Conservation (phyloP, 192 early-diverging fungal genomes). For the Backusella morwellensis region DNA sequence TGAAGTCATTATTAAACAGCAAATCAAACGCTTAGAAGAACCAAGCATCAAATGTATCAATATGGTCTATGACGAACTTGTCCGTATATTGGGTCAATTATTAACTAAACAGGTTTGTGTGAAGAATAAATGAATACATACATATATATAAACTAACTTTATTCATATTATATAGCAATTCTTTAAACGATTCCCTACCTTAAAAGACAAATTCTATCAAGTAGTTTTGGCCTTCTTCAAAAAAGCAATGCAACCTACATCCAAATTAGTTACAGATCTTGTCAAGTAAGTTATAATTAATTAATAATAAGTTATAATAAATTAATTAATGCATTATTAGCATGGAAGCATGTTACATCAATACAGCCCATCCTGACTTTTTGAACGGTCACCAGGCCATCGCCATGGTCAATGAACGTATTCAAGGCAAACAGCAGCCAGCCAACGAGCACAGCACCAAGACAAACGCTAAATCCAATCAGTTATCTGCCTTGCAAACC, state of each 20-base stretch:
- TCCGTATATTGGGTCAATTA: constrained; percentile 92
- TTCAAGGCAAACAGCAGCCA: constrained; percentile 17
- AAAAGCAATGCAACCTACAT: constrained; percentile 86
- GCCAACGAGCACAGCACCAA: background rate
- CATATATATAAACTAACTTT: too few species aligned
- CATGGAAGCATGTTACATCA: constrained; percentile 96
- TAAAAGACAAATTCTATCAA: constrained; percentile 90
- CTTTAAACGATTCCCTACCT: constrained; percentile 95
- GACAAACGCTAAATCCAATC: background rate
- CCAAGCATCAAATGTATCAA: constrained; percentile 94
- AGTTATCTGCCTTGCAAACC: constrained; percentile 8
- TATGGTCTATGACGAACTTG: constrained; percentile 98
- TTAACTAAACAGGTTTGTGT: constrained; percentile 77
- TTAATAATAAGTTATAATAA: background rate
- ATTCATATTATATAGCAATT: constrained; percentile 37
- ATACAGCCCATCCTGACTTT: constrained; percentile 99
- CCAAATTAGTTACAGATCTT: constrained; percentile 92
- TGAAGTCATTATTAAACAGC: constrained; percentile 97
- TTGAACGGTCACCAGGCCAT: constrained; percentile 95
- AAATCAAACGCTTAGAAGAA: constrained; percentile 98
- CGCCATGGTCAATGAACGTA: constrained; percentile 80
- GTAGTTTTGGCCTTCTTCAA: constrained; percentile 97
- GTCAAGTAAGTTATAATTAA: constrained; percentile 58
- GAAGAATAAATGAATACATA: too few species aligned
- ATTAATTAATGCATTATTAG: constrained; percentile 26